Percentiles rank a stretch among this genome's conserved stretches.
Conservation (phyloP, 1,284 basidiomycete genomes). For the Pseudozyma sp. region DNA sequence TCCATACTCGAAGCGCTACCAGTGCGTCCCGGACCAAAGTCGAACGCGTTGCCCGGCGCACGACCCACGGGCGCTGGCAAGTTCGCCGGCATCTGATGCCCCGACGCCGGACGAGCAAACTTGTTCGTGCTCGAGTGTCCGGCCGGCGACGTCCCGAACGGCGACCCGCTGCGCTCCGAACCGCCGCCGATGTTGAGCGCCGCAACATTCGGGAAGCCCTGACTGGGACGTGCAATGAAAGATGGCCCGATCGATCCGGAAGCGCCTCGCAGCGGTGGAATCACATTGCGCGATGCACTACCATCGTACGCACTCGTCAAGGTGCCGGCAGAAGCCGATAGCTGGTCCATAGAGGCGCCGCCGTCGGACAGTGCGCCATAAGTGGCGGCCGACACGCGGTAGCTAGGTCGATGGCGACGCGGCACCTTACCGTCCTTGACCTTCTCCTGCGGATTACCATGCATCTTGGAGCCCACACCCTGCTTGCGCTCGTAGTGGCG, state of each 20-base stretch:
- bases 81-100: constrained; percentile 7
- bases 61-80: constrained; percentile 33
- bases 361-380: constrained; percentile 40
- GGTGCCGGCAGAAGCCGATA: constrained; percentile 38
- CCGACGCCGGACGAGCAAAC: constrained; percentile 9
- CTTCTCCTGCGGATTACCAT: constrained; percentile 64
- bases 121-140: constrained; percentile 23
- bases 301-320: constrained; percentile 6
- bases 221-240: constrained; percentile 19
- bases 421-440: constrained; percentile 61
- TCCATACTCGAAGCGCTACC: constrained; percentile 31
- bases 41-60: constrained; percentile 43
- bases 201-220: constrained; percentile 13
- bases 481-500: constrained; percentile 61
- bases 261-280: constrained; percentile 36
- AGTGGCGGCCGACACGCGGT: constrained; percentile 27
- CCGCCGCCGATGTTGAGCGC: constrained; percentile 23
- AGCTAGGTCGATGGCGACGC: constrained; percentile 46
- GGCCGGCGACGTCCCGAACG: constrained; percentile 25
- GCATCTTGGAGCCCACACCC: constrained; percentile 61
- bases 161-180: constrained; percentile 27
- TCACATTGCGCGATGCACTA: constrained; percentile 29
- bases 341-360: constrained; percentile 21
- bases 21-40: constrained; percentile 41
- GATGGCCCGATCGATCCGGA: constrained; percentile 39